phyloP scores from a whole-genome alignment of 371 early-diverging fungal species.

The Haplosporangium sp. region DNA sequence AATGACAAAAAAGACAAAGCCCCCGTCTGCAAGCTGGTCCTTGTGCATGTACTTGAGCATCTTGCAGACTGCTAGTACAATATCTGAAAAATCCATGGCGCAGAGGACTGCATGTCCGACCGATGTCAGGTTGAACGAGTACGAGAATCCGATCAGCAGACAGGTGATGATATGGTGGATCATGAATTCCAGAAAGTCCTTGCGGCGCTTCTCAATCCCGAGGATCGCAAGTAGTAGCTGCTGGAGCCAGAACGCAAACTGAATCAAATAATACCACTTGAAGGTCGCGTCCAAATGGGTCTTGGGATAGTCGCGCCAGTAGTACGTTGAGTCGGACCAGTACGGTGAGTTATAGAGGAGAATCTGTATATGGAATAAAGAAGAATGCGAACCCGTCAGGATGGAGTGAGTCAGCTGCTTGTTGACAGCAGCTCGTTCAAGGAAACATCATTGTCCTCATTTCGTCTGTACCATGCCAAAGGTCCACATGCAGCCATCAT shows the following conservation, averaged over 20 bases:
- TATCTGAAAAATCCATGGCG: conserved; percentile 86
- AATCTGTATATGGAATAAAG: conserved; percentile 44
- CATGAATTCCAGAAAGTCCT: conserved; percentile 82
- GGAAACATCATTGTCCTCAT: not conserved
- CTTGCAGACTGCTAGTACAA: conserved; percentile 80
- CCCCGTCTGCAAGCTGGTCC: conserved; percentile 69
- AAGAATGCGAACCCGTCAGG: not conserved
- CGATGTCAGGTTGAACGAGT: conserved; percentile 79
- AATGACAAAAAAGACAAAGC: conserved; percentile 81
- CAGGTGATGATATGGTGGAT: conserved; percentile 87
- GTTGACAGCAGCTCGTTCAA: not conserved
- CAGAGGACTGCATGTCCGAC: conserved; percentile 86
- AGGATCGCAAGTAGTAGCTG: conserved; percentile 74
- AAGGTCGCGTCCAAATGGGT: conserved; percentile 60
- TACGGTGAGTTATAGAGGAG: conserved; percentile 71
- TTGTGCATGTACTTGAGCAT: conserved; percentile 78
- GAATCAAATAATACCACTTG: conserved; percentile 84
- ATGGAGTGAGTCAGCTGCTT: not conserved
- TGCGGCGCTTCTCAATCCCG: conserved; percentile 78
- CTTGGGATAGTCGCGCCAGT: conserved; percentile 81
- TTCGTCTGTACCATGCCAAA: conserved; percentile 66
- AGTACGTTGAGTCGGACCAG: conserved; percentile 76
- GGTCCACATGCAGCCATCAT: conserved; percentile 69
- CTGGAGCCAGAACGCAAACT: conserved; percentile 86
- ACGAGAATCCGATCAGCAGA: conserved; percentile 73